Evolutionary conservation across 78 protist genomes (phyloP).

Genomic region (Bigelowiella natans): DNA sequence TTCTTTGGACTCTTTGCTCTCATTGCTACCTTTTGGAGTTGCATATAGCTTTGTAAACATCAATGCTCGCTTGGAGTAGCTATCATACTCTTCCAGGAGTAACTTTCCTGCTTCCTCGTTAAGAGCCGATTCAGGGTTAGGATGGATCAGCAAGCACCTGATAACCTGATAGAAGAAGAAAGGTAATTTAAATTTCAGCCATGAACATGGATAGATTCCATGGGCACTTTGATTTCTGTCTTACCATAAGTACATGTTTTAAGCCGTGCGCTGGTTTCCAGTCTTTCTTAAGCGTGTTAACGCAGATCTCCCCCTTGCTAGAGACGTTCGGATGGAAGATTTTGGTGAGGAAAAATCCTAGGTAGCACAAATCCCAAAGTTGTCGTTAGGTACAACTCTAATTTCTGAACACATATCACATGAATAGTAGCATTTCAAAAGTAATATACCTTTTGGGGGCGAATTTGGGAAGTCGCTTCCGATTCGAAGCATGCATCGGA

Average conservation of each 20-base stretch:
- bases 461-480: constrained; percentile 67
- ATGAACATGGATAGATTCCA: not conserved
- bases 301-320: constrained; percentile 89
- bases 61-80: constrained; percentile 49
- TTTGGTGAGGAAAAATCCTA: constrained; percentile 73
- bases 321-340: constrained; percentile 96
- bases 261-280: constrained; percentile 81
- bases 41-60: too few relatives aligned
- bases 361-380: not conserved
- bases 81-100: constrained; percentile 78
- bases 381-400: not conserved
- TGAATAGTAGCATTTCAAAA: not conserved
- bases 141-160: constrained; percentile 86
- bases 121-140: constrained; percentile 94
- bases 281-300: constrained; percentile 90
- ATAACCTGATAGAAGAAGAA: constrained; percentile 49
- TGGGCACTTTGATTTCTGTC: too few relatives aligned
- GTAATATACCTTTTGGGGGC: constrained; percentile 83
- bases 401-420: not conserved
- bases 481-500: constrained; percentile 58
- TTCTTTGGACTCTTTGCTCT: too few relatives aligned
- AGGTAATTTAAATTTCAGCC: not conserved
- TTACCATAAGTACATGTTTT: constrained; percentile 67
- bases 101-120: constrained; percentile 94
- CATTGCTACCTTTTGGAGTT: too few relatives aligned